These are phyloP conservation scores for Fonsecaea monophora DNA, from an alignment of 2,329 filamentous ascomycete genomes.

Conservation along the genomic window DNA sequence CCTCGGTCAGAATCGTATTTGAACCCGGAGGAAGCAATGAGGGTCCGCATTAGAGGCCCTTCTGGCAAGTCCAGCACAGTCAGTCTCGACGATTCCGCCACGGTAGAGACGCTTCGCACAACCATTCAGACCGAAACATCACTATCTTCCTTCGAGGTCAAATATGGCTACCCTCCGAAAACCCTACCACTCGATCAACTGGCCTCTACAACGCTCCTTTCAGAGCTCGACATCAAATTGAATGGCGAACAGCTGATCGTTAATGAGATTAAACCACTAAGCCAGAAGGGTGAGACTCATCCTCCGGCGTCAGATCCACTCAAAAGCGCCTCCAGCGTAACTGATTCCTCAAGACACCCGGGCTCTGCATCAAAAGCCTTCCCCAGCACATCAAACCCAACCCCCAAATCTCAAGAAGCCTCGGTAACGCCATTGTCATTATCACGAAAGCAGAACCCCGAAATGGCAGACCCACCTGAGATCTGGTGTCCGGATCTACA, in stretches of 20 bases:
- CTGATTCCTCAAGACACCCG: slow-evolving; percentile 11
- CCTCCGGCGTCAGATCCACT: slow-evolving; percentile 5
- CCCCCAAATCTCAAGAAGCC: slow-evolving; percentile 18
- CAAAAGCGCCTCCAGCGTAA: neutral
- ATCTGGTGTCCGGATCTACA: slow-evolving; percentile 63
- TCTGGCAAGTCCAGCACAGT: slow-evolving; percentile 71
- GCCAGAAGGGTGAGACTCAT: slow-evolving; percentile 7
- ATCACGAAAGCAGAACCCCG: slow-evolving; percentile 51
- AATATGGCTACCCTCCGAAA: slow-evolving; percentile 83
- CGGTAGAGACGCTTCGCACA: slow-evolving; percentile 49
- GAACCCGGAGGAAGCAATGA: slow-evolving; percentile 58
- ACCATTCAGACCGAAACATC: slow-evolving; percentile 66
- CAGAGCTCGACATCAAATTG: slow-evolving; percentile 65
- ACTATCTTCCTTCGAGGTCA: slow-evolving; percentile 73
- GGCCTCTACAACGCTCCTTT: slow-evolving; percentile 58
- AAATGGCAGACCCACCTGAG: slow-evolving; percentile 67
- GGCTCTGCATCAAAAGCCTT: slow-evolving; percentile 17
- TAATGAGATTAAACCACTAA: slow-evolving; percentile 53
- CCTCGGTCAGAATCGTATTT: neutral
- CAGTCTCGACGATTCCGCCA: slow-evolving; percentile 70
- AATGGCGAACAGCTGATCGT: slow-evolving; percentile 75
- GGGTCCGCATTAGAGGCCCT: slow-evolving; percentile 76
- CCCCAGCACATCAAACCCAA: slow-evolving; percentile 6
- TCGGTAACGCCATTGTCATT: slow-evolving; percentile 44
- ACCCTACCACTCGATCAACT: slow-evolving; percentile 67